Conservation (phyloP, 495 filamentous ascomycete genomes). For the Aspergillus sclerotioniger region DNA sequence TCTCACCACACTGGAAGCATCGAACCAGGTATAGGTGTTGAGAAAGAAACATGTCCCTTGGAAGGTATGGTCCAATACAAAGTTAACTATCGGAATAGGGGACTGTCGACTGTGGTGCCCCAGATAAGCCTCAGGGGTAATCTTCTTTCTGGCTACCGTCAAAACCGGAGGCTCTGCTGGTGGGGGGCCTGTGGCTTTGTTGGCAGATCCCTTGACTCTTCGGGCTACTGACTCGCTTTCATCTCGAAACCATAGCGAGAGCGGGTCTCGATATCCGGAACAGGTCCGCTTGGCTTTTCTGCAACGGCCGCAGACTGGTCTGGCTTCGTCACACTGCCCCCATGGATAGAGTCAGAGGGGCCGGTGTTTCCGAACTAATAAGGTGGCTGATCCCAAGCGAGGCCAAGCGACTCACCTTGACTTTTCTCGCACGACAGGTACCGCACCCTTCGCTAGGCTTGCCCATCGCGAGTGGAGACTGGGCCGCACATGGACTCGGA, state of each 20-base stretch:
- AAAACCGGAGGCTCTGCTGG: background rate
- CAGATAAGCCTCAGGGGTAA: background rate
- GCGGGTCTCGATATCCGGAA: conserved; percentile 1
- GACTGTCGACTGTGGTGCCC: background rate
- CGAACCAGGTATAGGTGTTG: background rate
- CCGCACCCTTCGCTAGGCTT: conserved; percentile 1
- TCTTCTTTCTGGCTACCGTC: background rate
- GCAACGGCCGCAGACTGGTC: background rate
- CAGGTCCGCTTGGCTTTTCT: background rate
- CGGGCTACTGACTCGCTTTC: background rate
- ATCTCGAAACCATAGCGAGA: background rate
- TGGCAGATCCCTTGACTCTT: background rate
- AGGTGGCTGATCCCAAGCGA: background rate
- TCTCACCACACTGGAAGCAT: background rate
- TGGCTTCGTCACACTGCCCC: background rate
- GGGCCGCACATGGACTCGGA: background rate
- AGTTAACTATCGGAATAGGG: background rate
- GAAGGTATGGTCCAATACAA: background rate
- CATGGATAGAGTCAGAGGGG: background rate
- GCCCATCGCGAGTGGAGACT: conserved; percentile 1
- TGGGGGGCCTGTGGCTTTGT: too few relatives aligned
- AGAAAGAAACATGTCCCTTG: conserved; percentile 1
- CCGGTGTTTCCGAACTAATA: background rate
- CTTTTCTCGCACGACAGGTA: conserved; percentile 2
- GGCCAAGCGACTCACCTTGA: background rate